Base-by-base conservation (phyloP, 208 protist genomes). In the Trypanosoma theileri region DNA sequence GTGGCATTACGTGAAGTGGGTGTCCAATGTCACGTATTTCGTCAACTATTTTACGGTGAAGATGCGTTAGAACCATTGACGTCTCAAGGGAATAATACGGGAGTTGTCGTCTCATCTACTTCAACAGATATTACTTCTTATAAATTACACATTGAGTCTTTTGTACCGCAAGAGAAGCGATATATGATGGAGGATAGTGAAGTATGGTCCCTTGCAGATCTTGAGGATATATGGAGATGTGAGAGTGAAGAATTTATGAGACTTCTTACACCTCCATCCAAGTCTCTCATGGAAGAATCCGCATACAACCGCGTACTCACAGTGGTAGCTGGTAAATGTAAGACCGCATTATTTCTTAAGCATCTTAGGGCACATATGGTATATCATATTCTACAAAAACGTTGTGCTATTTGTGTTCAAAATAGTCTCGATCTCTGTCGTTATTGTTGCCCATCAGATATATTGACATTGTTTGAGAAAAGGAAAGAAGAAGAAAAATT, bases 191-290 rank as follows among this genome's bases (percentile, higher is more conserved):
- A 81, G 50, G 71, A 69, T 26, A 64, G 24, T 40, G 79, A 84
- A 24, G 57, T 68, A 12, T 84, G 79, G 79, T 84, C 79, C 1
- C 41, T 81, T n/a, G 31, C 44, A 35, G 79, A 84, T 48, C 63
- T 84, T 53, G 21, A 60, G 11, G 79, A 84, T 44, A 31, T 84
- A 3, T 63, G 75, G 45, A 54, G 69, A 19, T 72, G 56, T n/a
- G 21, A 55, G 17, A 16, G 40, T 52, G 40, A 40, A 19, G 31
- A 46, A 16, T 13, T 46, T 14, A 12, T 48, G 17, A 17, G 45
- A 22, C n/a, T 22, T 46, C 0, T 7, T 22, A 8, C 56, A 14
- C 8, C 40, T 7, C 56, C 9, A 6, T 21, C 24, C 17, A 17
- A 26, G 13, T 22, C 52, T 21, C 22, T 26, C 26, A 10, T 53